These are phyloP conservation scores for Begonia loranthoides DNA, from an alignment of 306 rosid species.

Conservation along the genomic window DNA sequence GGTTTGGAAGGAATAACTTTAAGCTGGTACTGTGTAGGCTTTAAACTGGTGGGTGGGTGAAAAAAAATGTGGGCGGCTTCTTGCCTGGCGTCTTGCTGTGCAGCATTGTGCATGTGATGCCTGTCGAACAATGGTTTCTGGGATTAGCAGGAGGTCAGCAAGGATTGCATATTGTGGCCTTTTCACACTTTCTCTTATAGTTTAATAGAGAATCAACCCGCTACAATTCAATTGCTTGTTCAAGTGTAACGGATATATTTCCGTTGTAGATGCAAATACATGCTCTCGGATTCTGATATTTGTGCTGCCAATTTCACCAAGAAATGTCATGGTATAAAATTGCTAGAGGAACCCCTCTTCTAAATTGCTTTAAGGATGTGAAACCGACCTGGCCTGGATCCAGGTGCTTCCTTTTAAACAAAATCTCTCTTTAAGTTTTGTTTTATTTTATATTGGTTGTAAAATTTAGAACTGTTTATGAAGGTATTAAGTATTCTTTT, in stretches of 20 bases:
- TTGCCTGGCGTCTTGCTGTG: slow-evolving; percentile 98
- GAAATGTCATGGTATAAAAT: not conserved
- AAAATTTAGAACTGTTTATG: not conserved
- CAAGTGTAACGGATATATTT: no score
- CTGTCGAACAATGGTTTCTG: slow-evolving; percentile 78
- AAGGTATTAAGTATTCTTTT: not conserved
- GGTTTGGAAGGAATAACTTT: no score
- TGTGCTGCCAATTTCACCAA: not conserved
- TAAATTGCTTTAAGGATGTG: not conserved
- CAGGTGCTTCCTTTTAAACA: not conserved
- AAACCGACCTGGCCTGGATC: not conserved
- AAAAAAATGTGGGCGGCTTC: slow-evolving; percentile 93
- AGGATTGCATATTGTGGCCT: slow-evolving; percentile 95
- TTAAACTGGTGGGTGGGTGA: slow-evolving; percentile 11
- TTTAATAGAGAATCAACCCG: no score
- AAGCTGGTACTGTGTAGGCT: not conserved
- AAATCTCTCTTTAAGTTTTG: not conserved
- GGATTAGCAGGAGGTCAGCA: slow-evolving; percentile 90
- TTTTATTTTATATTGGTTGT: not conserved
- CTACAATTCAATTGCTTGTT: no score
- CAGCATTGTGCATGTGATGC: slow-evolving; percentile 95
- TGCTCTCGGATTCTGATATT: no score
- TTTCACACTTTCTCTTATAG: slow-evolving; percentile 74
- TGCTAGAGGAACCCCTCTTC: not conserved
- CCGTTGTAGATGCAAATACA: no score